Conservation (phyloP, 192 early-diverging fungal species). For the Backusella parvicylindrica region DNA sequence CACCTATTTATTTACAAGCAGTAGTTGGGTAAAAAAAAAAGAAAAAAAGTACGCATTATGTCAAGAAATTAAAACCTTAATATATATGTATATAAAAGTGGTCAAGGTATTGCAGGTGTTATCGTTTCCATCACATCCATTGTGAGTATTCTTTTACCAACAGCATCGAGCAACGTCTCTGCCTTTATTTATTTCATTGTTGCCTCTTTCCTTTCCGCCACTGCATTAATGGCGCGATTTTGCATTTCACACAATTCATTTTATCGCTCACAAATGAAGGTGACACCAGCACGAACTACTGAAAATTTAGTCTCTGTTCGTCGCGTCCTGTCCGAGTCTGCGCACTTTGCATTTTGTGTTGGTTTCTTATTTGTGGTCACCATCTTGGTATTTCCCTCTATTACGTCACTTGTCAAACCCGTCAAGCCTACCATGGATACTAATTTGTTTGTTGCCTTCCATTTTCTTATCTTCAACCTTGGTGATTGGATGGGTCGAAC, state of each 20-base stretch:
- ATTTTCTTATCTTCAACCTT: slow-evolving; percentile 69
- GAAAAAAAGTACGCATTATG: slow-evolving; percentile 18
- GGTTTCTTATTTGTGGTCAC: slow-evolving; percentile 63
- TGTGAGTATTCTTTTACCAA: slow-evolving; percentile 39
- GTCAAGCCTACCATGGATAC: slow-evolving; percentile 30
- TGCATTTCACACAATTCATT: slow-evolving; percentile 38
- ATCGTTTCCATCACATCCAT: slow-evolving; percentile 47
- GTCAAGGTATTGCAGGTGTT: slow-evolving; percentile 55
- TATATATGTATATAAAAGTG: neutral
- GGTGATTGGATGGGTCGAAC: slow-evolving; percentile 71
- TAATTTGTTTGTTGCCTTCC: slow-evolving; percentile 63
- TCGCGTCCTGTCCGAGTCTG: slow-evolving; percentile 27
- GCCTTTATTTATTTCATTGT: slow-evolving; percentile 52
- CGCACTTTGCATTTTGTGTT: slow-evolving; percentile 34
- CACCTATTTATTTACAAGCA: slow-evolving; percentile 64
- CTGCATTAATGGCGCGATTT: slow-evolving; percentile 40
- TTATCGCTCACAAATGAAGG: slow-evolving; percentile 34
- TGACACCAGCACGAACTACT: neutral
- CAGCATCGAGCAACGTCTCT: slow-evolving; percentile 13
- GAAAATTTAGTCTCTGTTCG: neutral
- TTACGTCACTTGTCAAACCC: slow-evolving; percentile 66
- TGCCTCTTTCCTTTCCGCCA: slow-evolving; percentile 35
- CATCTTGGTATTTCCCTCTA: slow-evolving; percentile 68
- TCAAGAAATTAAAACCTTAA: neutral
- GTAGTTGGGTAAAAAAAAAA: slow-evolving; percentile 56